Percentiles rank a stretch among this genome's conserved stretches.
Conservation (phyloP, 768 basidiomycete species). For the Suillus clintonianus region DNA sequence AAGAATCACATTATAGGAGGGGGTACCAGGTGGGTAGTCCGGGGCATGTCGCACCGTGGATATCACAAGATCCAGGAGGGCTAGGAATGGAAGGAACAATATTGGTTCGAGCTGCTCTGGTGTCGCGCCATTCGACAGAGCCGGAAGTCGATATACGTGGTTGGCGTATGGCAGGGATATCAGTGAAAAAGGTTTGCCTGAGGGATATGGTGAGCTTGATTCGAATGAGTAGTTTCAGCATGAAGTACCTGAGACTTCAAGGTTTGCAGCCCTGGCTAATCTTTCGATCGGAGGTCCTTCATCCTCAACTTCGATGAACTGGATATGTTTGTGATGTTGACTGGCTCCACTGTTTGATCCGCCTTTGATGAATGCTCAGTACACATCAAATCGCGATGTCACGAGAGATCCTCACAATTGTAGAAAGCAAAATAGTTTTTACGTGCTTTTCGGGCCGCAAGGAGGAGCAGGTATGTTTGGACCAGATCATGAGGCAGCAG, state of each 20-base stretch:
- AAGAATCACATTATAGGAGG: slow-evolving; percentile 83
- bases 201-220: slow-evolving; percentile 8
- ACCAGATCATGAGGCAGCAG: slow-evolving; percentile 78
- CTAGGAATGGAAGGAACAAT: slow-evolving; percentile 64
- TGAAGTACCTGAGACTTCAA: slow-evolving; percentile 59
- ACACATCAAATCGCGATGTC: not conserved
- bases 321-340: slow-evolving; percentile 90
- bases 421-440: slow-evolving; percentile 80
- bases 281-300: slow-evolving; percentile 78
- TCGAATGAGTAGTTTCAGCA: not conserved
- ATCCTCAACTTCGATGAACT: slow-evolving; percentile 69
- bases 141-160: slow-evolving; percentile 59
- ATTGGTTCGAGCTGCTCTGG: slow-evolving; percentile 48
- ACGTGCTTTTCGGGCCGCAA: slow-evolving; percentile 63
- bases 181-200: slow-evolving; percentile 77
- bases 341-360: slow-evolving; percentile 83
- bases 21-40: slow-evolving; percentile 59
- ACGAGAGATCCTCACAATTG: slow-evolving; percentile 62
- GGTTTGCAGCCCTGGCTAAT: slow-evolving; percentile 54
- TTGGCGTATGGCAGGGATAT: slow-evolving; percentile 76
- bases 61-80: slow-evolving; percentile 75
- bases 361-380: slow-evolving; percentile 41
- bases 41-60: slow-evolving; percentile 71
- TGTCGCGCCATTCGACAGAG: slow-evolving; percentile 18
- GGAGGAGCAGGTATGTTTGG: slow-evolving; percentile 71